Evolutionary conservation across 331 rosid species (phyloP).

Genomic region (Phaseolus coccineus): DNA sequence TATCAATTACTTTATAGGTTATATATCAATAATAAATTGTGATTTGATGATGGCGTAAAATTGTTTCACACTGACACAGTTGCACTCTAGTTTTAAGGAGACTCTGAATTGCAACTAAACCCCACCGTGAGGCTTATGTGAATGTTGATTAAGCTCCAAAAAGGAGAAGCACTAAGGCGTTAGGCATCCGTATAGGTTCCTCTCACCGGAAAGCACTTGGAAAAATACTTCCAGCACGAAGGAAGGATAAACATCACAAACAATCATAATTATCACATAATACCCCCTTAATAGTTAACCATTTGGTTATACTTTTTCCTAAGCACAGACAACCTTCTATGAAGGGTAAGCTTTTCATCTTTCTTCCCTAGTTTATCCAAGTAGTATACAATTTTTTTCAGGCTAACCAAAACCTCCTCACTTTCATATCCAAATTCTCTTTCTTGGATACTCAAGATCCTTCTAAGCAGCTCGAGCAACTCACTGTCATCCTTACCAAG

Average conservation of each 20-base stretch:
- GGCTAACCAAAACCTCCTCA: conserved; percentile 71
- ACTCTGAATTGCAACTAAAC: neutral
- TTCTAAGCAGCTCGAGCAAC: conserved; percentile 65
- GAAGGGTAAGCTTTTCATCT: conserved; percentile 66
- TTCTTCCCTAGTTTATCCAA: conserved; percentile 74
- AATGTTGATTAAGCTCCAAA: neutral
- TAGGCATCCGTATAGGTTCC: neutral
- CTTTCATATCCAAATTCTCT: conserved; percentile 76
- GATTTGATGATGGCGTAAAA: no score
- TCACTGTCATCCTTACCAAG: conserved; percentile 59
- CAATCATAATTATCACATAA: conserved; percentile 21
- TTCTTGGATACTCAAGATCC: conserved; percentile 80
- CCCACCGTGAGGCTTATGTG: neutral
- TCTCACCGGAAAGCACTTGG: conserved; percentile 20
- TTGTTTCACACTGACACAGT: no score
- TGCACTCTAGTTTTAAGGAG: no score
- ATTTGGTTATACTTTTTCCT: conserved; percentile 69
- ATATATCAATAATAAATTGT: no score
- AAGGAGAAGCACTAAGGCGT: neutral
- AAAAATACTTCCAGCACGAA: conserved; percentile 31
- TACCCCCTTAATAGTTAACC: conserved; percentile 51
- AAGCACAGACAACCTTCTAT: conserved; percentile 73
- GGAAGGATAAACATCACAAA: conserved; percentile 18
- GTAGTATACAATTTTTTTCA: conserved; percentile 72
- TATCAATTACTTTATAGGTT: no score